These are phyloP conservation scores for Debaryomycetaceae sp. DNA, from an alignment of 1,139 yeast species.

Conservation along the genomic window DNA sequence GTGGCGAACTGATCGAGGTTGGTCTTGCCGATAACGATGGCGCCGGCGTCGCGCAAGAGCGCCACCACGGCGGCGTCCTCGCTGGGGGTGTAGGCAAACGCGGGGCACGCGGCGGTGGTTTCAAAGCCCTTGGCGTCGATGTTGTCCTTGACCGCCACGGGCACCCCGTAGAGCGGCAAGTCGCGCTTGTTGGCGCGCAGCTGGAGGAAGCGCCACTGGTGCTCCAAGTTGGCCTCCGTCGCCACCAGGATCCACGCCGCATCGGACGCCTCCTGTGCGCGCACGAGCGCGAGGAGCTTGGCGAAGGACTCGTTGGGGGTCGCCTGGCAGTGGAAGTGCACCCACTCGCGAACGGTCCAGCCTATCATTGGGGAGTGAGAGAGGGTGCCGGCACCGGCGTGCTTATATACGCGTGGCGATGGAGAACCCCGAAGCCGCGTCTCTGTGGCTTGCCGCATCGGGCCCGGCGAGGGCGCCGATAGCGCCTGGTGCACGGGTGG, in stretches of 20 bases:
- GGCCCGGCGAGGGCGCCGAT: constrained; percentile 6
- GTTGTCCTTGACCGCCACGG: constrained; percentile 90
- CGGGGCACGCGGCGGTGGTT: constrained; percentile 95
- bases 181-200: constrained; percentile 48
- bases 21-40: constrained; percentile 87
- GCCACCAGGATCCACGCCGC: constrained; percentile 91
- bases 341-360: constrained; percentile 59
- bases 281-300: constrained; percentile 43
- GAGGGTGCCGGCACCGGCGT: no score
- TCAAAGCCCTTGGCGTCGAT: constrained; percentile 78
- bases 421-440: constrained; percentile 5
- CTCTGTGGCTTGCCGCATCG: constrained; percentile 8
- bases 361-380: constrained; percentile 20
- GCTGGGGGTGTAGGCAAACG: constrained; percentile 62
- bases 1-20: constrained; percentile 96
- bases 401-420: background rate
- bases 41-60: constrained; percentile 75
- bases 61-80: constrained; percentile 72
- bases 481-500: constrained; percentile 1
- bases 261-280: constrained; percentile 47
- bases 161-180: constrained; percentile 82
- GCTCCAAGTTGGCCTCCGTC: constrained; percentile 51
- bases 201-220: constrained; percentile 78
- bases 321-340: constrained; percentile 57
- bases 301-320: constrained; percentile 59